Evolutionary conservation across 176 grass and related monocot species (phyloP), one percentile per base, ranked within the genome.

Genomic region (Urochloa ruziziensis): DNA sequence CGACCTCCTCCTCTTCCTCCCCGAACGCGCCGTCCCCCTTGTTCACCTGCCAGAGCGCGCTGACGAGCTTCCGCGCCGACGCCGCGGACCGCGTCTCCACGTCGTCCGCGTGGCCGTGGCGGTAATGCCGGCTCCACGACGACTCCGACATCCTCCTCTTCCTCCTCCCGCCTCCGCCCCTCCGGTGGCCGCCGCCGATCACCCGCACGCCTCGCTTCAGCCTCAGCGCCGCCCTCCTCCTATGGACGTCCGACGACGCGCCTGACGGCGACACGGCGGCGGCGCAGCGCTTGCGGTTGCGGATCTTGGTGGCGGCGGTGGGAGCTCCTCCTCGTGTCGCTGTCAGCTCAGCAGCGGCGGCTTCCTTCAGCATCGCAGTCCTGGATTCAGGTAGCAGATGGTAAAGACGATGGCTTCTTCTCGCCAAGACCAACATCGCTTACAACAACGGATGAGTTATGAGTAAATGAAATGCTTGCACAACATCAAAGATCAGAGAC

Each of bases 61-160:
- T 87, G 70, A 85, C 92, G 47, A 97, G 92, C 80, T 94, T 94
- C 84, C 94, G 75, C 17, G 92, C 92, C 47, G 94, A 90, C 73
- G 89, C 78, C 7, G 84, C 56, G 48, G 79, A 68, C 32, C 64
- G 64, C 49, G 79, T n/a, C 15, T 70, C 79, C n/a, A 42, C 33
- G 27, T 80, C 75, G 23, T n/a, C n/a, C n/a, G 21, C 78, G 68
- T 7, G 43, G 23, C 82, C 78, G 68, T 7, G 43, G 23, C 82
- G 63, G 48, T 3, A 62, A 11, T 10, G 51, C 37, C 27, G 46
- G 23, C 0, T 84, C 79, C 80, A 85, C 1, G 89, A 78, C 62
- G 81, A 84, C 80, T 88, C 85, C 21, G 88, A 90, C 80, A 90
- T 91, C 69, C 47, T 87, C 82, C 39, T 46, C 58, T 28, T 47